Evolutionary conservation across 1,139 yeast species (phyloP).

Genomic region (Debaryomycetaceae sp.): DNA sequence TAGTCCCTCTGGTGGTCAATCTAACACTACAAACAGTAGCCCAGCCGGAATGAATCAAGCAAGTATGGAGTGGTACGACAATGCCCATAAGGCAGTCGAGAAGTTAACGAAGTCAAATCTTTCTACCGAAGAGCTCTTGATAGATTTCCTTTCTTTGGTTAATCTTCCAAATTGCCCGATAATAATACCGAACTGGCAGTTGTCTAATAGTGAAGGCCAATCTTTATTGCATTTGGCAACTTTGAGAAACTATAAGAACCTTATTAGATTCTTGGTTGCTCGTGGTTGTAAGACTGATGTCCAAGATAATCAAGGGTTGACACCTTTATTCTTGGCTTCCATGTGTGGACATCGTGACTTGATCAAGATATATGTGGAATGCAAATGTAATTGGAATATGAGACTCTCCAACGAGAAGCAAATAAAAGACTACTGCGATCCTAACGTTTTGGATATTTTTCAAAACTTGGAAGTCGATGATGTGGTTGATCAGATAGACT

Average conservation of each 20-base stretch:
- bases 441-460: conserved; percentile 60
- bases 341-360: conserved; percentile 67
- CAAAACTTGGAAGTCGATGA: conserved; percentile 20
- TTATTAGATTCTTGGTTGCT: conserved; percentile 62
- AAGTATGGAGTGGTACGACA: conserved; percentile 45
- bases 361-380: conserved; percentile 54
- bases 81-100: conserved; percentile 45
- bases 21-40: conserved; percentile 1
- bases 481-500: conserved; percentile 11
- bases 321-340: conserved; percentile 86
- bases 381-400: conserved; percentile 61
- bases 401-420: conserved; percentile 57
- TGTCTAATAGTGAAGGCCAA: conserved; percentile 80
- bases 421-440: conserved; percentile 55
- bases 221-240: conserved; percentile 84
- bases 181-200: conserved; percentile 71
- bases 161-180: conserved; percentile 62
- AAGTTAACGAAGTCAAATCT: conserved; percentile 46
- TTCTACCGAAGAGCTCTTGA: conserved; percentile 56
- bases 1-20: conserved; percentile 1
- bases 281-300: conserved; percentile 79
- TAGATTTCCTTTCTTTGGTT: conserved; percentile 62
- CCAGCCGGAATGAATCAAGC: conserved; percentile 15
- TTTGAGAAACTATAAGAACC: conserved; percentile 61
- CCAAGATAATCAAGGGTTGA: conserved; percentile 74